A percentile compares a stretch with the other conserved stretches of the same genome.
These are phyloP conservation scores for Paecilomyces formosus DNA, from an alignment of 2,329 filamentous ascomycete species.

Conservation along the genomic window DNA sequence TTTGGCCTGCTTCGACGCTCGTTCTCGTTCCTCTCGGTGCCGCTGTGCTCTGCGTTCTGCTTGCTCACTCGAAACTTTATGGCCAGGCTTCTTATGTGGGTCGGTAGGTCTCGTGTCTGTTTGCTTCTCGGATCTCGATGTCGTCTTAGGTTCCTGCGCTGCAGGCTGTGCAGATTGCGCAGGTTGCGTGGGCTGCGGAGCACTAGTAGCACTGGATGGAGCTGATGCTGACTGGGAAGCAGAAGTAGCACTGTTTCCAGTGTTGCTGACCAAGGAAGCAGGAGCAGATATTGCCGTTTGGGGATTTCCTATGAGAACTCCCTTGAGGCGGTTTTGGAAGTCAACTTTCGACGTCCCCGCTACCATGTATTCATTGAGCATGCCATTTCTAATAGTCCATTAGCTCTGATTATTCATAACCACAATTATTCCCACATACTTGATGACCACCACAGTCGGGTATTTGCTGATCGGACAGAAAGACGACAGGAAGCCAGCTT, in stretches of 20 bases:
- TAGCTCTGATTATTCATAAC: neutral
- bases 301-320: slow-evolving; percentile 29
- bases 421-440: slow-evolving; percentile 38
- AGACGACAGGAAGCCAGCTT: slow-evolving; percentile 72
- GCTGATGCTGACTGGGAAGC: neutral
- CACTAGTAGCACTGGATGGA: slow-evolving; percentile 1
- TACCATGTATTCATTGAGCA: slow-evolving; percentile 68
- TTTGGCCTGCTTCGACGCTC: slow-evolving; percentile 68
- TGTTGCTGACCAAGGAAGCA: neutral
- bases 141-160: neutral
- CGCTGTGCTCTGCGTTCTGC: slow-evolving; percentile 58
- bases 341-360: slow-evolving; percentile 58
- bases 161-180: slow-evolving; percentile 3
- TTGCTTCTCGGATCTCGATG: neutral
- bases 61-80: slow-evolving; percentile 32
- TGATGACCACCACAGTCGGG: slow-evolving; percentile 75
- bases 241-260: neutral
- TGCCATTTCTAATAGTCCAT: slow-evolving; percentile 54
- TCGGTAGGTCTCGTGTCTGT: neutral
- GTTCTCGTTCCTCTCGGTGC: slow-evolving; percentile 59
- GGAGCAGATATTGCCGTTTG: neutral
- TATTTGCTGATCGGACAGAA: slow-evolving; percentile 73
- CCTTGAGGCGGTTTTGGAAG: slow-evolving; percentile 52
- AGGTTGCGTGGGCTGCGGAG: slow-evolving; percentile 1
- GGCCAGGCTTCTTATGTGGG: neutral